A percentile compares a stretch with the other conserved stretches of the same genome.
These are phyloP conservation scores for Xylaria sp. DNA, from an alignment of 2,329 filamentous ascomycete species.

Conservation along the genomic window DNA sequence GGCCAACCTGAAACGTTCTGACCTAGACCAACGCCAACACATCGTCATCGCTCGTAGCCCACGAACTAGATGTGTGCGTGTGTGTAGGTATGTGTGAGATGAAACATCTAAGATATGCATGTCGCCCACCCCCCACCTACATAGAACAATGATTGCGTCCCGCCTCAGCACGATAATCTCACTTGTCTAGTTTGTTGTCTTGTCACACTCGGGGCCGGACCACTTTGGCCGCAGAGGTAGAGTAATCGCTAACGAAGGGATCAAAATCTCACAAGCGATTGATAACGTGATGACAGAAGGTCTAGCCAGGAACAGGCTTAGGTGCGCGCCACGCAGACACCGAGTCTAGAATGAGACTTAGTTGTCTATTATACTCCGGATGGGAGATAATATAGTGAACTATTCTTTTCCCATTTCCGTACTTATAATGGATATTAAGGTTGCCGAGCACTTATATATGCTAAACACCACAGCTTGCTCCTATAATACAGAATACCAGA, in stretches of 20 bases:
- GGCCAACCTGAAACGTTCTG: slow-evolving; percentile 30
- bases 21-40: slow-evolving; percentile 10
- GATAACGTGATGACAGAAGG: slow-evolving; percentile 14
- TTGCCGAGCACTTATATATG: not conserved
- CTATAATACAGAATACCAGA: not conserved
- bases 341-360: not conserved
- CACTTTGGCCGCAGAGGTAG: slow-evolving; percentile 13
- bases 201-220: slow-evolving; percentile 9
- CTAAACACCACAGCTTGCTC: not conserved
- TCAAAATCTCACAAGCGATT: not conserved
- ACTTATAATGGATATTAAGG: not conserved
- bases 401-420: not conserved
- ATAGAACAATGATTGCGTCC: slow-evolving; percentile 11
- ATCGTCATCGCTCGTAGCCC: slow-evolving; percentile 12
- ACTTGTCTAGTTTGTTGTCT: slow-evolving; percentile 4
- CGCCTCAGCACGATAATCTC: slow-evolving; percentile 23
- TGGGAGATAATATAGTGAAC: not conserved
- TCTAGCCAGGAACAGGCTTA: slow-evolving; percentile 20
- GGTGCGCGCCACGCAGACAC: slow-evolving; percentile 1
- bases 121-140: slow-evolving; percentile 20
- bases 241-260: not conserved
- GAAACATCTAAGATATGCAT: slow-evolving; percentile 33
- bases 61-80: slow-evolving; percentile 19
- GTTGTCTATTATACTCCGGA: not conserved
- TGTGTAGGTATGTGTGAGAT: not conserved